Base-by-base conservation (phyloP, 139 green algal species). In the Auxenochlorella pyrenoidosa region DNA sequence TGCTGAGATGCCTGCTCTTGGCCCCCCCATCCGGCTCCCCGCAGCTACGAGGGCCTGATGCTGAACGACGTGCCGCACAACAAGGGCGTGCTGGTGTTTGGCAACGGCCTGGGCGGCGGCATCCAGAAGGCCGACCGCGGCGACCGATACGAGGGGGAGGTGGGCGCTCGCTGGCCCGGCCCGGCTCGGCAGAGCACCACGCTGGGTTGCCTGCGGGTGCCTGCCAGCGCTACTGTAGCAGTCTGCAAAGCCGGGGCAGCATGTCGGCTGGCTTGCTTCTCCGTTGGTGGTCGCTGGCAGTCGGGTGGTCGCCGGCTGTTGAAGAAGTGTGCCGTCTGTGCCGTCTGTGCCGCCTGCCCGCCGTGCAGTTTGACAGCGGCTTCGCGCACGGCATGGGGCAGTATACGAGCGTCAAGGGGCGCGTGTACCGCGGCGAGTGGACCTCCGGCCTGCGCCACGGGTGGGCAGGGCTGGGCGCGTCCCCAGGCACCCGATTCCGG, bases 31-130 rank as follows among this genome's bases (percentile, higher is more conserved):
- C 15, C 13, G 40, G 13, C 16, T 3, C 38, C 59, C 15, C 89
- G 89, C 94, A 98, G 96, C 16, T 98, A 94, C 86, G 96, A 99
- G 93, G 96, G 96, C 32, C 88, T 98, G 22, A 95, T 89, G 44
- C 82, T 94, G 43, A 90, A 96, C 41, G 92, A 93, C 44, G 89
- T 96, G 3, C 95, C 96, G 0, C 95, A 98, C 83, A 93, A 91
- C 73, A 97, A 96, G 88, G 96, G 96, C 43, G 92, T 96, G 18
- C 93, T 99, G 88, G 88, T 94, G 3, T 95, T 98, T 84, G 96
- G 96, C 73, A 96, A 95, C 47, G 94, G 93, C 72, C 93, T 90
- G 22, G 96, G 94, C 30, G 96, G 92, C 28, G 96, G 95, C 83
- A 94, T 98, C 86, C 85, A 95, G 75, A 78, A 85, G 34, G 63